Evolutionary conservation across 805 yeast genomes (phyloP).

Genomic region (Candida xiaguanensis): DNA sequence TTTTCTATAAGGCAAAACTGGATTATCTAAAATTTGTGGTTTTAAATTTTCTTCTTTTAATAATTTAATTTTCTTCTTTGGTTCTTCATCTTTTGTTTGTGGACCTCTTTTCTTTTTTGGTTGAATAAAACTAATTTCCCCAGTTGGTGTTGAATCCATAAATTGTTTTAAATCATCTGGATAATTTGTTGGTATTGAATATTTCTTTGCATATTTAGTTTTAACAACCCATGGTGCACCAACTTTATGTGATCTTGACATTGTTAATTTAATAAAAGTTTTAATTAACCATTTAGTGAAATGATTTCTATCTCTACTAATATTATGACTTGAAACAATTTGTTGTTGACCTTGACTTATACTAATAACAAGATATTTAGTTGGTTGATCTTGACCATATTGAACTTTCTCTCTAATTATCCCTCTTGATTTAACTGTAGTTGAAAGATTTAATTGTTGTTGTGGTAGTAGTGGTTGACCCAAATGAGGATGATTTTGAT

Average conservation of each 20-base stretch:
- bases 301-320: constrained; percentile 77
- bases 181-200: constrained; percentile 58
- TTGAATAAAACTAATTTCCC: constrained; percentile 21
- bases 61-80: background rate
- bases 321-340: constrained; percentile 68
- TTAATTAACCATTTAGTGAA: constrained; percentile 89
- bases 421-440: constrained; percentile 42
- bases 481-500: no score
- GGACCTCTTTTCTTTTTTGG: constrained; percentile 6
- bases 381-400: constrained; percentile 46
- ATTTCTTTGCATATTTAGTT: constrained; percentile 66
- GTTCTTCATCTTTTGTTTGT: background rate
- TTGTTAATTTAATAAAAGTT: constrained; percentile 77
- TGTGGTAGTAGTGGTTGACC: no score
- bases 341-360: constrained; percentile 51
- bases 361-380: constrained; percentile 69
- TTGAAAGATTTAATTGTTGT: constrained; percentile 6
- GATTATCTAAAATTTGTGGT: background rate
- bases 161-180: constrained; percentile 51
- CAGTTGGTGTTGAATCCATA: constrained; percentile 29
- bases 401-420: constrained; percentile 82
- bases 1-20: constrained; percentile 9
- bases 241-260: constrained; percentile 71
- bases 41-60: background rate
- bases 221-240: constrained; percentile 98